Base-by-base conservation (phyloP, 208 protist genomes). In the Acanthamoeba healyi region DNA sequence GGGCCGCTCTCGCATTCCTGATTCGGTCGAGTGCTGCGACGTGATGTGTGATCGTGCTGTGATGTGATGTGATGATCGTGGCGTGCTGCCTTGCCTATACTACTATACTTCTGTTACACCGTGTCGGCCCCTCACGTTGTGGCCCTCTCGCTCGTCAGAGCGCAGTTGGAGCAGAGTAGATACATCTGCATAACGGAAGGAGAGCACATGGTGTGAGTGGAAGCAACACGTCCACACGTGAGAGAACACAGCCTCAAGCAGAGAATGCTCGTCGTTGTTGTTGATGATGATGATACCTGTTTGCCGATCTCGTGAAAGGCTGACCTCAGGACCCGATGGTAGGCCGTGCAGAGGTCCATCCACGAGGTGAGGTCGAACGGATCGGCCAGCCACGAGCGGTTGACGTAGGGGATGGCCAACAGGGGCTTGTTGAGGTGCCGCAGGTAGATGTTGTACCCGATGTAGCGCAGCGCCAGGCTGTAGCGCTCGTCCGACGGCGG, bases 401-500 rank as follows among this genome's bases (percentile, higher is more conserved):
- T 90, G 82, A 90, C 38, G 51, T 72, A 90, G 51, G 82, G 82
- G 24, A 90, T 70, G 49, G 82, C 82, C 29, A 90, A 49, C 29
- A 90, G 51, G 7, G 82, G 82, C 49, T 90, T 90, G 58, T 90
- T 70, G 49, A 90, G 82, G 38, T 90, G 58, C 5, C 82, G n/a
- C 54, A 90, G 49, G 82, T 90, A 90, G 42, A 70, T 72, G 51
- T 61, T 90, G 51, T 82, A 82, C 38, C 82, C 82, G 2, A 90
- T 70, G 36, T 72, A 90, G 7, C 82, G 42, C 82, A 90, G 51
- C 32, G 82, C 82, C 49, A 90, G 58, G 82, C 54, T 42, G 51
- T 90, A 90, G 32, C 58, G 49, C 82, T 72, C 82, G 58, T 90
- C 82, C 3, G 49, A 70, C 15, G 82, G 82, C 15, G 82, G 58